Evolutionary conservation across 108 stramenopile genomes (phyloP), one percentile per base, ranked within the genome.

Genomic region (Pseudonitzschia pungens): DNA sequence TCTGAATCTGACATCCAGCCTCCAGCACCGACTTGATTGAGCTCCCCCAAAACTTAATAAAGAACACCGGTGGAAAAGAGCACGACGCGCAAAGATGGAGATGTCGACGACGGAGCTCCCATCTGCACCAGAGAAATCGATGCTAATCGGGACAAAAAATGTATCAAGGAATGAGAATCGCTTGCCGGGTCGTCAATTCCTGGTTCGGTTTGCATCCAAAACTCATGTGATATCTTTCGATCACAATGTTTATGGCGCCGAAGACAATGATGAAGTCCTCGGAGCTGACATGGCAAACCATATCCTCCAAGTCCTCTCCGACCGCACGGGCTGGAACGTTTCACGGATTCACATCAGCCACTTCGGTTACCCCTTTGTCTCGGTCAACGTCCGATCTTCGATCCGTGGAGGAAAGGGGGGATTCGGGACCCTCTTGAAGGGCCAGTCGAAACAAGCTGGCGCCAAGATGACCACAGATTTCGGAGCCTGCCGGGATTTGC

Each of bases 401-500:
- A 51, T 52, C 24, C 81, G 62, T 0, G 95, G 94, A 29, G 96
- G 96, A 11, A 96, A 96, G 74, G 97, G 98, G 15, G 98, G 98
- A 4, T 98, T 98, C 75, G 98, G 98, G 22, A 96, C 98, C 2
- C 85, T 97, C 36, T 86, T 98, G 54, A 95, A 96, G 56, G 93
- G 96, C 6, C 92, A 93, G 68, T 92, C 96, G 24, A 89, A 94
- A 70, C 92, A 94, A 79, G 93, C 89, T 11, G 95, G 91, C 4
- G 91, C 89, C 45, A 91, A 90, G 36, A 77, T 78, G 18, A 96
- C 96, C 1, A 86, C 91, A n/a, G 96, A 99, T 74, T 99, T 98
- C 84, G 96, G 97, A 7, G 99, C 99, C 1, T 99, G 99, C 75
- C 94, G 99, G 11, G 99, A 99, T 83, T 81, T 99, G 71, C 89